Evolutionary conservation across 208 protist genomes (phyloP), one percentile per base, ranked within the genome.

Genomic region (Trypanosoma cruzi): DNA sequence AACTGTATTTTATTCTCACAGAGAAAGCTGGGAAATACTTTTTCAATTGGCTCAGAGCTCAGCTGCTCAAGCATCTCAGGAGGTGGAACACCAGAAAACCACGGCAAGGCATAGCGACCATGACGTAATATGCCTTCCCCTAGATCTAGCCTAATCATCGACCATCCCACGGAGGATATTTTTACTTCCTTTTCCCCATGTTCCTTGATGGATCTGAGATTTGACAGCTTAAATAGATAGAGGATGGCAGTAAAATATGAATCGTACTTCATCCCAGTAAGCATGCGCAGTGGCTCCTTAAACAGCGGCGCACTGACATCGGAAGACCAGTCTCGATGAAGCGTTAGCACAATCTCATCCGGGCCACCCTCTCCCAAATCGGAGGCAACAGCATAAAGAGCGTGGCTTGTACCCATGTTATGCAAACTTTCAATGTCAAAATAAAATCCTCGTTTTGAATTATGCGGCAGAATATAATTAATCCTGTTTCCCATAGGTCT

Each of bases 181-280:
- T 54, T 50, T 18, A 64, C 42, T 46, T 65, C 44, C 20, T 18
- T 60, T 8, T 56, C 69, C 22, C 48, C 67, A 32, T 64, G n/a
- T 16, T 65, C 26, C 20, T 24, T 31, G 40, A 64, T 40, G 10
- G 71, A 44, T 0, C 60, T 52, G 26, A 86, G 56, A n/a, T 81
- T 80, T 18, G 74, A 82, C 22, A 91, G 32, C 57, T 83, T 89
- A 36, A 94, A 63, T 49, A 94, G 59, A 62, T 81, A 85, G 49
- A 85, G 77, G 29, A 83, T 68, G 10, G 74, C 74, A 46, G 83
- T 68, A 10, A 49, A 79, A 18, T 64, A 44, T 13, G 34, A 24
- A 63, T 86, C 67, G 53, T 78, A 64, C 1, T 24, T 44, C 20
- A 89, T 54, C 16, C 67, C 75, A 1, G 28, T 70, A 28, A 90